Percentiles rank a stretch among this genome's conserved stretches.
Conservation (phyloP, 176 grass and related monocot species). For the Dendrocalamus sinicus region DNA sequence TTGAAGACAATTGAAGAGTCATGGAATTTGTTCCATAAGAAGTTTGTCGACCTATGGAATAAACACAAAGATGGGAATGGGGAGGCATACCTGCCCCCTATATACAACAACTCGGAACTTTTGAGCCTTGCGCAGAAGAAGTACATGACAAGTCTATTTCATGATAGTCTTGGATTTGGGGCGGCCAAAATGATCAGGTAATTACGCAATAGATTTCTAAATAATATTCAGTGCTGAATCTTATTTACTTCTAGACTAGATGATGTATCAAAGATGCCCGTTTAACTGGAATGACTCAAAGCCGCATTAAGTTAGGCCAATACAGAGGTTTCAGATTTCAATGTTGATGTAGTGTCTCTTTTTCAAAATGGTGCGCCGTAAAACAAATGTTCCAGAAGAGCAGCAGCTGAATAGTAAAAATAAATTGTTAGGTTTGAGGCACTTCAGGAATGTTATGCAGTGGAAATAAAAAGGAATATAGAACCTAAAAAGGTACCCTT, state of each 20-base stretch:
- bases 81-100: conserved; percentile 66
- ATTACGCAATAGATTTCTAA: background rate
- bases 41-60: conserved; percentile 83
- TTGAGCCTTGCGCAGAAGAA: conserved; percentile 54
- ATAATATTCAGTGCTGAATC: conserved; percentile 15
- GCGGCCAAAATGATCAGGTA: conserved; percentile 99
- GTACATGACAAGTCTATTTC: conserved; percentile 80
- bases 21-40: conserved; percentile 73
- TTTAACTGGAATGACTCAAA: background rate
- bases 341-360: background rate
- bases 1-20: conserved; percentile 67
- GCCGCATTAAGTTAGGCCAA: background rate
- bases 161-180: conserved; percentile 97
- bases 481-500: background rate
- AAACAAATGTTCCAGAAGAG: background rate
- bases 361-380: background rate
- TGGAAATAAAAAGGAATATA: background rate
- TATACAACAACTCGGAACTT: conserved; percentile 80
- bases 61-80: conserved; percentile 80
- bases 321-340: background rate
- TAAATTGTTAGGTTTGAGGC: background rate
- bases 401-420: background rate
- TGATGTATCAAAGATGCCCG: background rate
- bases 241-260: background rate
- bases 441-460: background rate